Evolutionary conservation across 177 flowering plant genomes (phyloP), one percentile per base, ranked within the genome.

Genomic region (Vitis hybrid): DNA sequence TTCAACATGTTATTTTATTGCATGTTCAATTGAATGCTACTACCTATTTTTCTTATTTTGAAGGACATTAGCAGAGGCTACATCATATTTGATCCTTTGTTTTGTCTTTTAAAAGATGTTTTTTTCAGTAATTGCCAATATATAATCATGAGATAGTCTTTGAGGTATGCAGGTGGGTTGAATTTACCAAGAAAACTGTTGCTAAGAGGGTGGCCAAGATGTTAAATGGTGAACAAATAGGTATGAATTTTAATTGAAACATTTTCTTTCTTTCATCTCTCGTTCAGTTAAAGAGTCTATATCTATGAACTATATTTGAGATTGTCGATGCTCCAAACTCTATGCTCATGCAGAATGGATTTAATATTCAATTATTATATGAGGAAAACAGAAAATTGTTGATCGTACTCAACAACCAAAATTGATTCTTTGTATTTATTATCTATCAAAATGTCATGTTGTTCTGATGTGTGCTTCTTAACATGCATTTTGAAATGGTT

Each of bases 151-250:
- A 65, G 53, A 10, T 16, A 16, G 29, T 61, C 19, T 55, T 50
- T 64, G 10, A 31, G 56, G 5, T 59, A 10, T 83, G 78, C 73
- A 91, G 99, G 83, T 95, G 99, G 99, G 97, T 90, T 75, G 98
- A 95, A 75, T 95, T 93, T 72, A 72, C 83, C 0, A 82, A 86
- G 67, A 93, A 87, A 82, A 80, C 80, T 53, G 87, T 87, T 66
- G 97, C 97, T 51, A 93, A 91, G 78, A 83, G 84, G 70, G 91
- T 90, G 56, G 97, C 98, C 55, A 71, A 80, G n/a, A 75, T 84
- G 91, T 73, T 95, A 69, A 95, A 93, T 77, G 97, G 97, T 57
- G 90, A 93, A 85, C 93, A 87, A 71, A 86, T 88, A 68, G 97
- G 99, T 93, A 86, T 51, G 75, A 31, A 11, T 62, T 57, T 55